Base-by-base conservation (phyloP, 176 grass and related monocot species). In the Carex littledalei region DNA sequence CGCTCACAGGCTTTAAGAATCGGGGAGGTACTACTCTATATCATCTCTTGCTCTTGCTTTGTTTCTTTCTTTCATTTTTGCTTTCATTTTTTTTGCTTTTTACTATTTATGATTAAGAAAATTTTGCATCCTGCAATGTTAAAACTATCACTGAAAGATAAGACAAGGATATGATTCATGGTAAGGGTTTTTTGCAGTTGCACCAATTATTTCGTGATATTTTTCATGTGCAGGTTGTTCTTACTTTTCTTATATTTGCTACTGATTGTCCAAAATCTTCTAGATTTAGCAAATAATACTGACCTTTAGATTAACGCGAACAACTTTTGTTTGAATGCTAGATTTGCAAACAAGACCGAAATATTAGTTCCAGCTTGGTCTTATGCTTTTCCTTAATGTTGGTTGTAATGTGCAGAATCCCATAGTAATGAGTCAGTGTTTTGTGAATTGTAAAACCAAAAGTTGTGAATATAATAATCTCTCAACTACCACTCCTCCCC, bases 1-100 rank as follows among this genome's bases (percentile, higher is more conserved):
- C 82, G 87, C 64, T 86, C 81, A 9, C 93, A 95, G 86, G 93
- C 93, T 90, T 94, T 95, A 86, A 99, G 62, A 84, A 91, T 99
- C 85, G 96, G 79, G 60, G 96, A 99, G 90, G 96, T 99, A 92
- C 79, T 43, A 41, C 26, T 84, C 39, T 34, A 31, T 80, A 69
- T 84, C 63, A 21, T 55, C 6, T 69, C 67, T 70, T 41, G 66
- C 8, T 49, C 8, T 17, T 6, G 7, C 83, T 20, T 0, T 41
- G 0, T 86, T 61, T 83, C 68, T 80, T 17, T 34, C 3, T 35
- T 8, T 70, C 14, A 12, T 34, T 70, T 24, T 71, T 31, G 37
- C 4, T 59, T n/a, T 16, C 32, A 8, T 43, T 69, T 50, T 80
- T 52, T 61, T 67, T 39, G 1, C 18, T 53, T 63, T 71, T 70